Evolutionary conservation across 768 basidiomycete genomes (phyloP).

Genomic region (Leccinum broughii): DNA sequence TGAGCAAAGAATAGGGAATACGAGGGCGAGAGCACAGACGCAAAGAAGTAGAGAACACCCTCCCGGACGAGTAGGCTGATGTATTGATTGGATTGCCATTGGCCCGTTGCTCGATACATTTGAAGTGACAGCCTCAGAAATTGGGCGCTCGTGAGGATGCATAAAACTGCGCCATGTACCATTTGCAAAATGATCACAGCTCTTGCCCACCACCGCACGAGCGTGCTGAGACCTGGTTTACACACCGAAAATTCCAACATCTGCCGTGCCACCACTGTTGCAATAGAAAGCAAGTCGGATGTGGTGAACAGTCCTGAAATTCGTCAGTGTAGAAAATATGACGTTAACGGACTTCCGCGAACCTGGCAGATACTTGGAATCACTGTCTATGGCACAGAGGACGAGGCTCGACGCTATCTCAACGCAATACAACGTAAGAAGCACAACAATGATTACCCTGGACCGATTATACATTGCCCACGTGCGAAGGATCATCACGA

Average conservation of each 20-base stretch:
- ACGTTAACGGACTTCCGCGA: not conserved
- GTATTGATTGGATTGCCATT: not conserved
- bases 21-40: not conserved
- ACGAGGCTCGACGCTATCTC: not conserved
- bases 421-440: not conserved
- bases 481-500: not conserved
- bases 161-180: not conserved
- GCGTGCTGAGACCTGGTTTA: rapidly evolving
- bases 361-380: not conserved
- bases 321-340: not conserved
- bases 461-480: slow-evolving; percentile 1
- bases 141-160: not conserved
- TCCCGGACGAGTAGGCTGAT: not conserved
- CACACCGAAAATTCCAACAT: not conserved
- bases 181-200: not conserved
- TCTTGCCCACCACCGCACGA: not conserved
- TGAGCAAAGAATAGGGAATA: not conserved
- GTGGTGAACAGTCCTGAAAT: not conserved
- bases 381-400: not conserved
- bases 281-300: not conserved
- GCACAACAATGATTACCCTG: not conserved
- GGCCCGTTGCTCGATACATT: not conserved
- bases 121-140: not conserved
- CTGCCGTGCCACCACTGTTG: not conserved
- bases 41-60: not conserved